These are phyloP conservation scores for Pichia heedii DNA, from an alignment of 805 yeast genomes.

Conservation along the genomic window DNA sequence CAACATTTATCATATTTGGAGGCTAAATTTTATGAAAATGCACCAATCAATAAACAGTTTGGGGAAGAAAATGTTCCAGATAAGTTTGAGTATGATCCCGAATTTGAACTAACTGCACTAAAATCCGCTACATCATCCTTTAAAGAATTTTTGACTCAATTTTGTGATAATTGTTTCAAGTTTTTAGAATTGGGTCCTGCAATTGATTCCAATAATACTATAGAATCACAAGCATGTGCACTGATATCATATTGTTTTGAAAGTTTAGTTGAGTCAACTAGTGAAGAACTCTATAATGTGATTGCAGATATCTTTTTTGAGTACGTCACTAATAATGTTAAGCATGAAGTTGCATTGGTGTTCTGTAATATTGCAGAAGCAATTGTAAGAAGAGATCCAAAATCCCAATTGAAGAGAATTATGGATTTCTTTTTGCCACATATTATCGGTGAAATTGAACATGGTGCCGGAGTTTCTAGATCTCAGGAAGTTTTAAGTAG, in stretches of 20 bases:
- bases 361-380: constrained; percentile 68
- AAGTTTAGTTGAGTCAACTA: constrained; percentile 47
- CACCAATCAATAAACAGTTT: constrained; percentile 18
- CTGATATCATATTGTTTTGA: constrained; percentile 32
- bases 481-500: constrained; percentile 59
- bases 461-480: constrained; percentile 74
- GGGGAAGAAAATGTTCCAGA: constrained; percentile 17
- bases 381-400: constrained; percentile 56
- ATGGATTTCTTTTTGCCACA: constrained; percentile 38
- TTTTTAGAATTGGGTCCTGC: constrained; percentile 65
- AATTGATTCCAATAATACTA: constrained; percentile 38
- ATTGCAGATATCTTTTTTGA: constrained; percentile 42
- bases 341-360: constrained; percentile 53
- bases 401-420: constrained; percentile 34
- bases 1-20: constrained; percentile 53
- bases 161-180: constrained; percentile 50
- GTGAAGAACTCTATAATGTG: constrained; percentile 42
- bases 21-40: constrained; percentile 28
- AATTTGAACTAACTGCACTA: constrained; percentile 46
- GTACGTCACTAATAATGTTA: constrained; percentile 50
- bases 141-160: constrained; percentile 44
- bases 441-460: constrained; percentile 63
- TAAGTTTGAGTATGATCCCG: constrained; percentile 34
- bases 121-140: constrained; percentile 68
- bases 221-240: constrained; percentile 40